Conservation (phyloP, 441 rosid genomes). For the Arabidopsis lyrata region DNA sequence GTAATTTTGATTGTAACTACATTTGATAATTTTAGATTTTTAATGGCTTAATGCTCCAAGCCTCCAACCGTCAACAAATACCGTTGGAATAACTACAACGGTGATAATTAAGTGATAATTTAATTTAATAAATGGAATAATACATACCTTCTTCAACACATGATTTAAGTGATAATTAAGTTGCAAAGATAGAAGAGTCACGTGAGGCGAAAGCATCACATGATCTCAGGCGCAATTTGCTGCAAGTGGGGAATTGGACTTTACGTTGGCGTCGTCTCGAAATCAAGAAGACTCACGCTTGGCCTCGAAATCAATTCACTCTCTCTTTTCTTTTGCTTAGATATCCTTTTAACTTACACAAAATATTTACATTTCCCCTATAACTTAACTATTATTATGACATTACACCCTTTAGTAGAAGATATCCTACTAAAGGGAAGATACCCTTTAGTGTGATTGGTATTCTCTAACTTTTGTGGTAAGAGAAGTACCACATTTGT, state of each 20-base stretch:
- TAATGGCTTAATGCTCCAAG: background rate
- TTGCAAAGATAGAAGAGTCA: slow-evolving; percentile 25
- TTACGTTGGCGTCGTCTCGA: slow-evolving; percentile 35
- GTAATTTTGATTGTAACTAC: background rate
- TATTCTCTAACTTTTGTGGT: too few relatives aligned
- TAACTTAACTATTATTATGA: too few relatives aligned
- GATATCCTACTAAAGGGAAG: too few relatives aligned
- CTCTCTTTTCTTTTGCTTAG: too few relatives aligned
- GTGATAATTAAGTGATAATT: background rate
- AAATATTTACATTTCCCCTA: too few relatives aligned
- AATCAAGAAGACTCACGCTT: slow-evolving; percentile 31
- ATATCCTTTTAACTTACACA: too few relatives aligned
- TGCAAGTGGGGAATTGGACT: slow-evolving; percentile 35
- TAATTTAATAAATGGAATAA: background rate
- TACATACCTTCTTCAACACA: background rate
- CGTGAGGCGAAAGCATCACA: slow-evolving; percentile 33
- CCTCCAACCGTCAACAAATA: slow-evolving; percentile 3
- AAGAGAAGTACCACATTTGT: too few relatives aligned
- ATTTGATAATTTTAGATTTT: background rate
- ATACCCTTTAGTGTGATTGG: too few relatives aligned
- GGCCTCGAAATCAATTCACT: background rate
- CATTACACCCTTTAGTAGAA: too few relatives aligned
- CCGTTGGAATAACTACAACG: background rate
- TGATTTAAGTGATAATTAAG: slow-evolving; percentile 34
- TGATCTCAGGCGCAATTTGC: slow-evolving; percentile 43